Evolutionary conservation across 768 basidiomycete genomes (phyloP), one percentile per base, ranked within the genome.

Genomic region (Mycena sanguinolenta): DNA sequence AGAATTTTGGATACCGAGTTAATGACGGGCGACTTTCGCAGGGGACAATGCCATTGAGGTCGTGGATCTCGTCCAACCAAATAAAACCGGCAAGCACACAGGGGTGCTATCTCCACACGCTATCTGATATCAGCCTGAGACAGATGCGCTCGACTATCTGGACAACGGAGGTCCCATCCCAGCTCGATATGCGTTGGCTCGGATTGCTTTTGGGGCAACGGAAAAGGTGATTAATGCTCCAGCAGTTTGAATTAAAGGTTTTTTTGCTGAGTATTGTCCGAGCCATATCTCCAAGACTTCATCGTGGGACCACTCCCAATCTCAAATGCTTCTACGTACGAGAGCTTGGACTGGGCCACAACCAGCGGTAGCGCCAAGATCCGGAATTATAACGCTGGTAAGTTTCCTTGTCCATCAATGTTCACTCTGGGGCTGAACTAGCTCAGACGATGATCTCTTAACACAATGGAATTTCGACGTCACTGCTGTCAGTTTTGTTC

Each of bases 31-130:
- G 63, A 7, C 17, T 59, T 55, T 52, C n/a, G 32, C 67, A 70
- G 73, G 75, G 75, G 75, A 75, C 61, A 75, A 75, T 32, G 73
- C 73, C 2, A 74, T 75, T 28, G 69, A 72, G 32, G 70, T 73
- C 9, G 66, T 75, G 19, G 75, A 74, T 34, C 66, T 74, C 8
- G 58, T 75, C 16, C 66, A 66, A 17, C 75, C 75, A 13, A 75
- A 75, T 63, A 75, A 75, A 72, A 75, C 75, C 5, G 72, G 72
- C 63, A n/a, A 39, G 60, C 27, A 34, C 16, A 34, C 50, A 34
- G 21, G 13, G 25, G 13, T 27, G 25, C 39, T 13, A n/a, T 28
- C 44, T 21, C 46, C n/a, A 32, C n/a, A 5, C 16, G 27, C 7
- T 19, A 12, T 21, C 53, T 61, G 49, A 63, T 32, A 50, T 55